A percentile compares a stretch with the other conserved stretches of the same genome.
phyloP scores from a whole-genome alignment of 78 protist genomes.

The Polysphondylium violaceum region DNA sequence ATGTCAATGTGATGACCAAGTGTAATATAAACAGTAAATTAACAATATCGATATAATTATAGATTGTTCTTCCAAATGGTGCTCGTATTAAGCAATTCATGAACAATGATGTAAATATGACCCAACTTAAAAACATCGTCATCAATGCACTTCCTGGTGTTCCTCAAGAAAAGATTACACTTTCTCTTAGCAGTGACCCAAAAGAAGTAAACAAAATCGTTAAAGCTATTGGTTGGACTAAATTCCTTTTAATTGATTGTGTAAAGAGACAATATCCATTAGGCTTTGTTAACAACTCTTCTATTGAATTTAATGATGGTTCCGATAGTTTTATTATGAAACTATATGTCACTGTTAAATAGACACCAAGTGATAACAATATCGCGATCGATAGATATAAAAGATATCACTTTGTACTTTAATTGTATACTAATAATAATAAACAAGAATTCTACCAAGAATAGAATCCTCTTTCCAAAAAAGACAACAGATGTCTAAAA shows the following conservation, averaged over 20 bases:
- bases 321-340: conserved; percentile 48
- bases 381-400: too few relatives aligned
- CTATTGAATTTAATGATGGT: conserved; percentile 53
- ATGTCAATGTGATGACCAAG: too few relatives aligned
- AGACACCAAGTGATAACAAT: too few relatives aligned
- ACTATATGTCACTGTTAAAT: conserved; percentile 27
- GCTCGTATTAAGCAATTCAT: background rate
- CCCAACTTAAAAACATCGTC: conserved; percentile 31
- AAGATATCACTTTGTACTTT: too few relatives aligned
- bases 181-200: conserved; percentile 31
- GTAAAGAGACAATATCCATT: conserved; percentile 38
- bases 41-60: too few relatives aligned
- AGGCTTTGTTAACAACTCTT: conserved; percentile 23
- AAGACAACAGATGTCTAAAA: too few relatives aligned
- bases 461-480: too few relatives aligned
- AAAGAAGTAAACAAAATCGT: conserved; percentile 33
- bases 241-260: conserved; percentile 24
- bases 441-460: too few relatives aligned
- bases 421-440: too few relatives aligned
- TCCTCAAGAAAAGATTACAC: background rate
- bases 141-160: conserved; percentile 1
- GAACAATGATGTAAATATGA: conserved; percentile 11
- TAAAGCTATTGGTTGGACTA: conserved; percentile 45
- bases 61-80: conserved; percentile 61
- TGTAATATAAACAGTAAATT: too few relatives aligned